Evolutionary conservation across 768 basidiomycete species (phyloP), one percentile per base, ranked within the genome.

Genomic region (Pleurotus djamor): DNA sequence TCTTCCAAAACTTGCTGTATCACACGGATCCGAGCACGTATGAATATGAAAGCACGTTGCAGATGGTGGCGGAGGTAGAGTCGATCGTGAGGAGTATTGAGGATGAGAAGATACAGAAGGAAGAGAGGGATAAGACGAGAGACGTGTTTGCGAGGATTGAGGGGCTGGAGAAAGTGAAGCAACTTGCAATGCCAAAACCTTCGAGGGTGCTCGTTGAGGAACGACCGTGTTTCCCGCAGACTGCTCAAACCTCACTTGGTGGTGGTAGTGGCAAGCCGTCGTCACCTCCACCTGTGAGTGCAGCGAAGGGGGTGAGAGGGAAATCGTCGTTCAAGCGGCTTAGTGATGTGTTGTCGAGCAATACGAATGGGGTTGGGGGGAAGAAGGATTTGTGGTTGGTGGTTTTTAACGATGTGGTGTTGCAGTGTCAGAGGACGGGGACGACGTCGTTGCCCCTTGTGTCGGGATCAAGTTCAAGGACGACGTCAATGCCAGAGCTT

Each of bases 31-130:
- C 97, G 2, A 95, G 93, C 63, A 94, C 96, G 3, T 95, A 90
- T 67, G 97, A 99, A 74, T 99, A 97, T 69, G 97, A 99, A 72
- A 91, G 89, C 68, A 97, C 96, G 10, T 77, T 96, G 44, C 89
- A 90, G 69, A 96, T 98, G 92, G 95, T 98, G 0, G 93, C 94
- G 16, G 95, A 98, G 72, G 92, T 99, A 5, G 97, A 99, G 75
- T 87, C 83, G 16, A 96, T 98, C 66, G 96, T 99, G 50, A 83
- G 96, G 48, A 92, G 91, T 61, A 98, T 99, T 58, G 96, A 99
- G 72, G 96, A 98, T 66, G 95, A 99, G 78, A 98, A 98, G 79
- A 91, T 94, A 58, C 90, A 92, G 70, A 93, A 94, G 72, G 96
- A 98, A 69, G 94, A 96, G 70, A 86, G 96, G 35, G 94, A 97